A percentile compares a stretch with the other conserved stretches of the same genome.
phyloP scores from a whole-genome alignment of 345 rosid species.

The Noccaea bulbosa region DNA sequence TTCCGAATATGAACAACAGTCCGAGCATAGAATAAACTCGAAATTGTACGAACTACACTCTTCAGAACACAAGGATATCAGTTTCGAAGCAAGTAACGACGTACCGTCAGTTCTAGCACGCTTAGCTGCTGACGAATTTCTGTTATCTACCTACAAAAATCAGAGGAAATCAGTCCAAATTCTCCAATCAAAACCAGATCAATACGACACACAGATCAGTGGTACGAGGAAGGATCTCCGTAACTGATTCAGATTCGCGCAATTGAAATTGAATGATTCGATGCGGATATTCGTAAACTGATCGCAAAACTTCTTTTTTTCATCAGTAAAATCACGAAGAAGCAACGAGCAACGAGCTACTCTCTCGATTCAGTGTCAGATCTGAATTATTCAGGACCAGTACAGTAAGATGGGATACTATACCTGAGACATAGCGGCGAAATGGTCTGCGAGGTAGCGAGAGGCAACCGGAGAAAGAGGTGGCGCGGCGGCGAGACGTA shows the following conservation, averaged over 20 bases:
- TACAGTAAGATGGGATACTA: background rate
- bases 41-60: background rate
- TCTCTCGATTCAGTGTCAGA: slow-evolving; percentile 33
- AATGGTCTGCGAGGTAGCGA: background rate
- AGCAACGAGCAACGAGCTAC: slow-evolving; percentile 22
- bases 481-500: slow-evolving; percentile 20
- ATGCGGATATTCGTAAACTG: background rate
- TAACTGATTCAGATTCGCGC: slow-evolving; percentile 7
- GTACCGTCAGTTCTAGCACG: slow-evolving; percentile 99
- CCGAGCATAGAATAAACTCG: background rate
- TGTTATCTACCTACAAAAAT: slow-evolving; percentile 76
- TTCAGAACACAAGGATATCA: background rate
- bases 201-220: slow-evolving; percentile 3
- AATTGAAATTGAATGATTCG: slow-evolving; percentile 17
- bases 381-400: slow-evolving; percentile 18
- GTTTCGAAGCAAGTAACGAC: slow-evolving; percentile 6
- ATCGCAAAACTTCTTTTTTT: background rate
- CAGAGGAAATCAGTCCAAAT: slow-evolving; percentile 15
- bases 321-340: slow-evolving; percentile 6
- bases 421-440: slow-evolving; percentile 43
- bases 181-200: background rate
- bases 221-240: background rate
- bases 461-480: slow-evolving; percentile 12
- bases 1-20: background rate
- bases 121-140: slow-evolving; percentile 95